Base-by-base conservation (phyloP, 192 early-diverging fungal genomes). In the Entomortierella lignicola region DNA sequence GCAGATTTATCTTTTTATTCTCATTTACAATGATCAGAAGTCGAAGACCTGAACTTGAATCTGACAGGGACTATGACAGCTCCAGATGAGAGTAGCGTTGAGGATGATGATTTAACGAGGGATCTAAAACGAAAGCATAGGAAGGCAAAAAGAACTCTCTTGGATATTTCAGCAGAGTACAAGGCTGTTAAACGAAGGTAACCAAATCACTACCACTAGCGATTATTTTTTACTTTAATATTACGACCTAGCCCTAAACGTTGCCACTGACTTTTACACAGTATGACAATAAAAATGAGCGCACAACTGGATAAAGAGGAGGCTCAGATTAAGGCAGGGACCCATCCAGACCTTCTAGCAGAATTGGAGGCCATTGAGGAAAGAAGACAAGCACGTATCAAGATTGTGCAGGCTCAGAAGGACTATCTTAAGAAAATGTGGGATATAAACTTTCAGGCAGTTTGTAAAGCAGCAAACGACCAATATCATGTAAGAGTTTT, bases 331-430 rank as follows among this genome's bases (percentile, higher is more conserved):
- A 69, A 44, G 12, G 75, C 75, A 18, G 75, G 75, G 48, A 79
- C 75, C 0, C 66, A 79, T 37, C 62, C 75, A 6, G 67, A 63
- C 1, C 42, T 79, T 13, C 52, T 66, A 13, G 67, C 75, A 44
- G 75, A 79, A 31, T 32, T 79, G 27, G 47, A 70, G 41, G 75
- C 75, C 8, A 79, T 79, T 26, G 75, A 79, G 21, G 57, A 79
- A 11, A 55, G 75, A 50, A 53, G 68, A 58, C 55, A 70, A 25
- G 50, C 62, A 25, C 39, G 61, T 18, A 58, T 63, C 5, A 52
- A 43, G 0, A 32, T 66, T 31, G 42, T 64, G 6, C 12, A 27
- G 2, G 75, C 75, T 4, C 67, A 64, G 27, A 69, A 58, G n/a
- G 54, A 55, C 2, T 70, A 70, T 25, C 26, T 52, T 1, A 44